Conservation (phyloP, 306 rosid genomes). For the Cyamopsis tetragonoloba region DNA sequence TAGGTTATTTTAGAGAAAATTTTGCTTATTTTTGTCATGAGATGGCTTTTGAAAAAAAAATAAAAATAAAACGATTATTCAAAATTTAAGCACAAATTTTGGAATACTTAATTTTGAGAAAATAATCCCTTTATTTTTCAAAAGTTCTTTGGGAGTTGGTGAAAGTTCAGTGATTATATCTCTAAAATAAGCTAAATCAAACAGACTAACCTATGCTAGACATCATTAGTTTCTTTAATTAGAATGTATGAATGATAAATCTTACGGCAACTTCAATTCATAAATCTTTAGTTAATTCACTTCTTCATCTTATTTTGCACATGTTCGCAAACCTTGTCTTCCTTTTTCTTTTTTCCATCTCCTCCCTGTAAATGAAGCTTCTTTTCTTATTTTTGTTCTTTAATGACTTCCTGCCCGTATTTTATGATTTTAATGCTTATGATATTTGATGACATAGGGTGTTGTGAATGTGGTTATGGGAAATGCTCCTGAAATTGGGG, state of each 20-base stretch:
- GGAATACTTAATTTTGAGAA: too few relatives aligned
- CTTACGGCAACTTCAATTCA: background rate
- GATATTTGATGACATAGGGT: conserved; percentile 54
- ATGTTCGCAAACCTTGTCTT: conserved; percentile 16
- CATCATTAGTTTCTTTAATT: conserved; percentile 4
- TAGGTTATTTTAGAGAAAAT: too few relatives aligned
- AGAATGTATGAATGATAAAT: conserved; percentile 10
- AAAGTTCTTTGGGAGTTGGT: too few relatives aligned
- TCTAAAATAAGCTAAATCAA: too few relatives aligned
- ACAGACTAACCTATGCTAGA: too few relatives aligned
- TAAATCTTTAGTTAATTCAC: background rate
- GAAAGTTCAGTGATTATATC: too few relatives aligned
- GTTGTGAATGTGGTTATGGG: conserved; percentile 95
- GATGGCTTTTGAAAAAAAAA: too few relatives aligned
- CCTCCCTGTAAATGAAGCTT: background rate
- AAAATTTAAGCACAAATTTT: too few relatives aligned
- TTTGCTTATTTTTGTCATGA: too few relatives aligned
- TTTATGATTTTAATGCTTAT: conserved; percentile 32
- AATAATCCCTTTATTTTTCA: too few relatives aligned
- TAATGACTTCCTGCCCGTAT: background rate
- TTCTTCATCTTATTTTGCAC: background rate
- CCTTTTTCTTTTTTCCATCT: background rate
- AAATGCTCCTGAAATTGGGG: conserved; percentile 83
- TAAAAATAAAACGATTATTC: too few relatives aligned
- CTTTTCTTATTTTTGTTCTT: background rate